These are phyloP conservation scores for Fusarium clavum DNA, from an alignment of 2,329 filamentous ascomycete genomes.

Conservation along the genomic window DNA sequence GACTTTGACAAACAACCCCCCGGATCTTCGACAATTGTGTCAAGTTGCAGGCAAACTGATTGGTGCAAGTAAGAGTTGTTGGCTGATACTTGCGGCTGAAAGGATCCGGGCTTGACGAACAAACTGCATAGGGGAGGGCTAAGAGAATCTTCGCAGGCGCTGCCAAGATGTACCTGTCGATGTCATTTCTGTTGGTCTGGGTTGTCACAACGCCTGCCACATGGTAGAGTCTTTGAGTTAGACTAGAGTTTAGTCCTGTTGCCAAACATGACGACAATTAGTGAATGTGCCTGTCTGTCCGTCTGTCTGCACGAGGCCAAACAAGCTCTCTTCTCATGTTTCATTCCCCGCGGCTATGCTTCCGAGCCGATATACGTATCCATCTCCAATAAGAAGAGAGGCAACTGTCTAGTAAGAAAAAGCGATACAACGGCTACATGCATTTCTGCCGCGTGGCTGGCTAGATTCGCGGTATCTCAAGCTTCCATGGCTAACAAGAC, in stretches of 20 bases:
- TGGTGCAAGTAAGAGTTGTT: not conserved
- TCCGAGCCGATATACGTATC: not conserved
- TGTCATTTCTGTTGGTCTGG: not conserved
- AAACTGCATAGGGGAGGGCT: not conserved
- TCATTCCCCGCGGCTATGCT: not conserved
- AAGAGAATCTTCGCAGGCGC: not conserved
- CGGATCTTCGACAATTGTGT: not conserved
- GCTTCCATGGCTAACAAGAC: slow-evolving; percentile 6
- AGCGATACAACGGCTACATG: slow-evolving; percentile 19
- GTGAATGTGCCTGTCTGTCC: not conserved
- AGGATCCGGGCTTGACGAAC: not conserved
- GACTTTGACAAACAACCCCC: slow-evolving; percentile 14
- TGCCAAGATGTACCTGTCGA: not conserved
- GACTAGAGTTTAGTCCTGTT: not conserved
- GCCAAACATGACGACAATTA: not conserved
- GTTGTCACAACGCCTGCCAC: not conserved
- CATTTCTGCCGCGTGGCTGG: slow-evolving; percentile 31
- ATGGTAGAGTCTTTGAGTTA: not conserved
- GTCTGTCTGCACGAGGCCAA: not conserved
- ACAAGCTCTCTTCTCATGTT: not conserved
- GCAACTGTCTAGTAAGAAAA: not conserved
- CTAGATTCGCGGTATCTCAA: slow-evolving; percentile 30
- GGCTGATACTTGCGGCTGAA: not conserved
- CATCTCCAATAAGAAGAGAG: not conserved
- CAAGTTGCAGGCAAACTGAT: not conserved